Evolutionary conservation across 305 asterid genomes (phyloP), one percentile per base, ranked within the genome.

Genomic region (Fraxinus ornus): DNA sequence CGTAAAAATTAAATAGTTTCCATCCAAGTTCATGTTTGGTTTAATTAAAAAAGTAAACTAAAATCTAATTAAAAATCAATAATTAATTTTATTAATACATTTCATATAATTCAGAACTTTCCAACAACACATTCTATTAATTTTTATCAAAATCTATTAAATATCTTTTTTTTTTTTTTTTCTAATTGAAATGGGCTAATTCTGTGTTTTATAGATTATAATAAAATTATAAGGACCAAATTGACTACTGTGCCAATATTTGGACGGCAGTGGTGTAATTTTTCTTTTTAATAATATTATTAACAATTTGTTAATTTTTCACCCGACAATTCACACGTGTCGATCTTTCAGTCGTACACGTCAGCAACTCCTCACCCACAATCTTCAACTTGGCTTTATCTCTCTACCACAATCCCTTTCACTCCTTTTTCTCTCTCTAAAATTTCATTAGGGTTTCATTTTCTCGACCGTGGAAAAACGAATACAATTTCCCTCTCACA

Each of bases 271-370:
- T 49, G 62, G 62, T 49, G 62, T 5, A 49, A 49, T 44, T 49
- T 15, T 47, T 0, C 62, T 4, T 15, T 49, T 15, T 49, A 49
- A 49, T 49, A 3, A 15, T 49, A 49, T 17, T 15, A 49, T 49
- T 66, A 66, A 4, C 36, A 22, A 8, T 57, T 57, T n/a, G 68
- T 57, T 57, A 57, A 28, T 24, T 30, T 81, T 81, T 77, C 26
- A 78, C 82, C 86, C 85, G 94, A 91, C 92, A 88, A 30, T 37
- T 4, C 60, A 78, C 92, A 92, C 91, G 88, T 88, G 94, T 85
- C 91, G 0, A 71, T 12, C 66, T 62, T 41, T 1, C 0, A 19
- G 1, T 73, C 78, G 1, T 86, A 92, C 95, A 91, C 92, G 89
- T 91, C 93, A 90, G 36, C 87, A 7, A 13, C 76, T 64, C 83